These are phyloP conservation scores for grape (Vitis vinifera) DNA, from an alignment of 164 flowering plant genomes.

Conservation along the genomic window DNA sequence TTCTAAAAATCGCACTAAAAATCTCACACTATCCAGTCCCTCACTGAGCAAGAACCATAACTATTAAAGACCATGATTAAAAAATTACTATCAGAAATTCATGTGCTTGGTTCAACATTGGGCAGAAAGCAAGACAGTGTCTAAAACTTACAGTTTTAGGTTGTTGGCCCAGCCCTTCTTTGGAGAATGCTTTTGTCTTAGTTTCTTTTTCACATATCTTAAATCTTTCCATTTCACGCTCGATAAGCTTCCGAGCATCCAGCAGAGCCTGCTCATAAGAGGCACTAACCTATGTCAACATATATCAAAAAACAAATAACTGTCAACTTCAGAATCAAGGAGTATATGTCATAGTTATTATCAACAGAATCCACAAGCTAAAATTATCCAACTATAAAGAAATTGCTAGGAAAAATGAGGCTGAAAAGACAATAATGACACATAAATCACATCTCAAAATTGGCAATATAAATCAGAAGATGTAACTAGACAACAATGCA, in stretches of 20 bases:
- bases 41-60: too few species aligned
- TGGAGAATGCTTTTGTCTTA: conserved; percentile 98
- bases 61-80: not conserved
- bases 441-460: too few species aligned
- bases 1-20: too few species aligned
- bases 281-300: conserved; percentile 98
- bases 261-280: conserved; percentile 99
- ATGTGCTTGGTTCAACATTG: not conserved
- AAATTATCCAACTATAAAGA: not conserved
- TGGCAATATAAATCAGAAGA: too few species aligned
- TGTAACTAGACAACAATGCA: too few species aligned
- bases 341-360: conserved; percentile 4
- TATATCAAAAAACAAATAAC: conserved; percentile 32
- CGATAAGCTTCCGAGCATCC: conserved; percentile 97
- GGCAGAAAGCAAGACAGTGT: conserved; percentile 1
- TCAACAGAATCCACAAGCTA: not conserved
- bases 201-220: conserved; percentile 99
- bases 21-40: too few species aligned
- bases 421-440: too few species aligned
- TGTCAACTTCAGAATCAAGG: conserved; percentile 18
- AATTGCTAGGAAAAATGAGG: not conserved
- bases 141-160: conserved; percentile 81
- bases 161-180: conserved; percentile 98
- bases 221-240: conserved; percentile 99
- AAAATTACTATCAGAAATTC: not conserved